These are phyloP conservation scores for Colletotrichum orchidophilum DNA, from an alignment of 2,329 filamentous ascomycete genomes.

Conservation along the genomic window DNA sequence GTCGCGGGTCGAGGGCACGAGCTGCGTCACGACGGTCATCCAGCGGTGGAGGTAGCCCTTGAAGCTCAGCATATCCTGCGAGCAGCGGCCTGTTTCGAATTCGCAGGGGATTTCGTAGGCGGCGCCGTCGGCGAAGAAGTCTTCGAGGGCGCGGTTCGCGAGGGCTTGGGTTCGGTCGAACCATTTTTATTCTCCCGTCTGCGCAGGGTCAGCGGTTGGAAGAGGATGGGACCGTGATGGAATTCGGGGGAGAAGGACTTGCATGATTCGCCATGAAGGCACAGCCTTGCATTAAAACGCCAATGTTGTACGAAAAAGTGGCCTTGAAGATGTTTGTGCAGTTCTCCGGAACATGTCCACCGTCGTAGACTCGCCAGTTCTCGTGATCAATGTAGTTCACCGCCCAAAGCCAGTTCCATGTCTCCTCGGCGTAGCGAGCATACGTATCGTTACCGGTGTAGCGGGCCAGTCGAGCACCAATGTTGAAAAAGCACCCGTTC, in stretches of 20 bases:
- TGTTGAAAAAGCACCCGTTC: constrained; percentile 71
- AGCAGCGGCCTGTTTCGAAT: constrained; percentile 62
- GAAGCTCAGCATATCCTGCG: constrained; percentile 77
- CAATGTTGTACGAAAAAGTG: constrained; percentile 67
- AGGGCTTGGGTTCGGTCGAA: constrained; percentile 60
- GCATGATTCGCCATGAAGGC: constrained; percentile 67
- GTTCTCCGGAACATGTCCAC: constrained; percentile 58
- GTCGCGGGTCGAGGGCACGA: constrained; percentile 67
- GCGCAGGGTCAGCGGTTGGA: not conserved
- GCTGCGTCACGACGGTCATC: constrained; percentile 66
- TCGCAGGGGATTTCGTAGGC: constrained; percentile 76
- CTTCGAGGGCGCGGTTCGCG: constrained; percentile 53
- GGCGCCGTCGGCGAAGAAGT: constrained; percentile 62
- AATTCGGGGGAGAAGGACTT: constrained; percentile 27
- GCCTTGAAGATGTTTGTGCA: constrained; percentile 62
- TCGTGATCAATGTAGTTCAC: constrained; percentile 62
- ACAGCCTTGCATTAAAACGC: constrained; percentile 61
- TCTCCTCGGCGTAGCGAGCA: constrained; percentile 68
- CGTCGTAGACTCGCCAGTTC: constrained; percentile 68
- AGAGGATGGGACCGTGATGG: constrained; percentile 60
- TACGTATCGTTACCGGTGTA: constrained; percentile 76
- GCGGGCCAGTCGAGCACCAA: constrained; percentile 74
- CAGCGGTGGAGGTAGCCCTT: constrained; percentile 76
- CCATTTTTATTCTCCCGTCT: constrained; percentile 56
- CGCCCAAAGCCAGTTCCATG: constrained; percentile 67